Evolutionary conservation across 352 stramenopile genomes (phyloP).

Genomic region (Globisporangium paddicum): DNA sequence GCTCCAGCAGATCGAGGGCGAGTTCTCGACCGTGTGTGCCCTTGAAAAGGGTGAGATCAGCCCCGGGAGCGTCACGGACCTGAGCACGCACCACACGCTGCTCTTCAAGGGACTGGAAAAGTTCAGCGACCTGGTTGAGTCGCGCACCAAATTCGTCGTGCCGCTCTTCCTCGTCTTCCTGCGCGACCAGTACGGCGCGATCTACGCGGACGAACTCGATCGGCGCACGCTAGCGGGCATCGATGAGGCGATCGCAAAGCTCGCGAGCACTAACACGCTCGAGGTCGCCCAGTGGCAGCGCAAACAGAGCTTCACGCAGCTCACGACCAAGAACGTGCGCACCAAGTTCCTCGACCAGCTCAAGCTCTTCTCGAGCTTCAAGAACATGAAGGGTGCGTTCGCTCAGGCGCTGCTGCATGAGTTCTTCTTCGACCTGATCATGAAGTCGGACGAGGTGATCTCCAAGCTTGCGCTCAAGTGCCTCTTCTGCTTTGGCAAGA

Average conservation of each 20-base stretch:
- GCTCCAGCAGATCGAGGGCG: conserved; percentile 31
- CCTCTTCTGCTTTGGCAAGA: conserved; percentile 80
- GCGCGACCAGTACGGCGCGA: conserved; percentile 68
- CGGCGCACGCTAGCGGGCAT: conserved; percentile 32
- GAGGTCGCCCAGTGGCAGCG: conserved; percentile 19
- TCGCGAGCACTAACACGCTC: conserved; percentile 20
- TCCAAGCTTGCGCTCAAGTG: conserved; percentile 86
- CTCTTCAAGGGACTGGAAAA: conserved; percentile 79
- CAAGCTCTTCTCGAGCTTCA: conserved; percentile 77
- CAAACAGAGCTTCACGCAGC: conserved; percentile 24
- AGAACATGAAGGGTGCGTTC: conserved; percentile 86
- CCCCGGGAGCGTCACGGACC: conserved; percentile 49
- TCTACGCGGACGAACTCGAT: conserved; percentile 78
- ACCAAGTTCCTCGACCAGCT: conserved; percentile 80
- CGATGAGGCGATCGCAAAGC: conserved; percentile 43
- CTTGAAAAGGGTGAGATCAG: conserved; percentile 49
- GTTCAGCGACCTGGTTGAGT: conserved; percentile 68
- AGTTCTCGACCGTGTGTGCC: conserved; percentile 51
- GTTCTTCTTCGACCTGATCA: conserved; percentile 86
- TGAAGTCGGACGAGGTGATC: conserved; percentile 86
- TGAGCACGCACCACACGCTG: conserved; percentile 66
- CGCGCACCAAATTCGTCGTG: conserved; percentile 85
- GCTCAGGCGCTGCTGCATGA: conserved; percentile 70
- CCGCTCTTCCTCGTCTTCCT: conserved; percentile 82
- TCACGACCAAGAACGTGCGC: conserved; percentile 75